A percentile compares a stretch with the other conserved stretches of the same genome.
These are phyloP conservation scores for Sporothrix phasma DNA, from an alignment of 2,329 filamentous ascomycete genomes.

Conservation along the genomic window DNA sequence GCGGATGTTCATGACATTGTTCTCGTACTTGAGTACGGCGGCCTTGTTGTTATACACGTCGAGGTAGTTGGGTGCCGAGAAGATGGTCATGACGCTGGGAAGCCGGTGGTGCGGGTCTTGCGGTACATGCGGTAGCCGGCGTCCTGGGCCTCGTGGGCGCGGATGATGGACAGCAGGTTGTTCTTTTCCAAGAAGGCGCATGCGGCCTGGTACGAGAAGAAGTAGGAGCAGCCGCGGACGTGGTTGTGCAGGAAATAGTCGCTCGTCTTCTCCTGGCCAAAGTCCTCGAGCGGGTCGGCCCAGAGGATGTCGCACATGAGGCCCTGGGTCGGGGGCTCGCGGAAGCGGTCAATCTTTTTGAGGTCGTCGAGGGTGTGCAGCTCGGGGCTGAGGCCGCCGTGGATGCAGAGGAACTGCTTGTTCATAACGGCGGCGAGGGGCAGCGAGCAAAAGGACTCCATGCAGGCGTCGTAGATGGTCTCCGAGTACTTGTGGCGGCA, in stretches of 20 bases:
- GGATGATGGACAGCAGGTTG: constrained; percentile 91
- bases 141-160: constrained; percentile 96
- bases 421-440: constrained; percentile 97
- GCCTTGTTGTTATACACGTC: constrained; percentile 99
- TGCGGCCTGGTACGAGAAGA: constrained; percentile 96
- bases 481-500: constrained; percentile 99
- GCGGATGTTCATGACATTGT: constrained; percentile 99
- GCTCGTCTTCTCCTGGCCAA: constrained; percentile 95
- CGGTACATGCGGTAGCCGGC: constrained; percentile 98
- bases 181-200: constrained; percentile 99
- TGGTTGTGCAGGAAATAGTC: constrained; percentile 98
- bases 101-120: constrained; percentile 94
- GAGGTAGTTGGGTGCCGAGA: constrained; percentile 96
- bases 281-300: constrained; percentile 96
- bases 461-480: constrained; percentile 90
- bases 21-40: constrained; percentile 97
- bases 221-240: constrained; percentile 96
- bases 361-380: constrained; percentile 92
- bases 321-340: constrained; percentile 92
- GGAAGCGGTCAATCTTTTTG: constrained; percentile 93
- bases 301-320: constrained; percentile 99
- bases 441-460: constrained; percentile 93
- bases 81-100: constrained; percentile 99
- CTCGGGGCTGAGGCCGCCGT: constrained; percentile 91
- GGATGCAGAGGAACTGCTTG: constrained; percentile 98